Percentiles rank a stretch among this genome's conserved stretches.
phyloP scores from a whole-genome alignment of 2,329 filamentous ascomycete species.

The Allantophomopsis lycopodina region DNA sequence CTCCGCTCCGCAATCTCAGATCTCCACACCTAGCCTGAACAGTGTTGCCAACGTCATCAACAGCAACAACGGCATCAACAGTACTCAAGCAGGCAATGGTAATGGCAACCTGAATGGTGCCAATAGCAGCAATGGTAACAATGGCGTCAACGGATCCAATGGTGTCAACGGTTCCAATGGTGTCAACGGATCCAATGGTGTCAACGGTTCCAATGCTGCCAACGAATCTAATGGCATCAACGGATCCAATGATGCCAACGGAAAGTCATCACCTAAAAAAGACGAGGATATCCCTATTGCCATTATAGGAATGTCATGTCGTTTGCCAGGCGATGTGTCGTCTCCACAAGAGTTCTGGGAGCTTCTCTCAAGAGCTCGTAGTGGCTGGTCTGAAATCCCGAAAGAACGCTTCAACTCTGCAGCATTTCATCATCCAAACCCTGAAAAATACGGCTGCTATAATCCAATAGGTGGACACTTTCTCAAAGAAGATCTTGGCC shows the following conservation, averaged over 20 bases:
- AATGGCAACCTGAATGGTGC: too few relatives aligned
- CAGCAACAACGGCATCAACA: too few relatives aligned
- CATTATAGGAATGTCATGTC: slow-evolving; percentile 21
- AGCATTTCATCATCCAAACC: slow-evolving; percentile 38
- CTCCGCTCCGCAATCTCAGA: too few relatives aligned
- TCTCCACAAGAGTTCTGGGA: slow-evolving; percentile 24
- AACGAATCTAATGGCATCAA: not conserved
- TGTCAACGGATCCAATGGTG: too few relatives aligned
- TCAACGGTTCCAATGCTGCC: too few relatives aligned
- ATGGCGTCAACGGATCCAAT: too few relatives aligned
- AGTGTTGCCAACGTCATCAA: too few relatives aligned
- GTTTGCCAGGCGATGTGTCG: slow-evolving; percentile 21
- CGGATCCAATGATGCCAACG: not conserved
- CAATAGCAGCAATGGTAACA: too few relatives aligned
- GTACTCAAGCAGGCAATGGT: too few relatives aligned
- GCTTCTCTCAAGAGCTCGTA: slow-evolving; percentile 21
- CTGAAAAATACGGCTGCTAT: slow-evolving; percentile 12
- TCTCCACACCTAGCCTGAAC: too few relatives aligned
- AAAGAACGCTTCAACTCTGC: slow-evolving; percentile 30
- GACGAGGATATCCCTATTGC: slow-evolving; percentile 15
- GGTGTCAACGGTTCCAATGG: too few relatives aligned
- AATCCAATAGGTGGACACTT: slow-evolving; percentile 14
- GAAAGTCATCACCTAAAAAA: not conserved
- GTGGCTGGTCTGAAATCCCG: slow-evolving; percentile 19
- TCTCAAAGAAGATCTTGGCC: slow-evolving; percentile 11